Evolutionary conservation across 805 yeast genomes (phyloP), one percentile per base, ranked within the genome.

Genomic region (Lachancea cidri): DNA sequence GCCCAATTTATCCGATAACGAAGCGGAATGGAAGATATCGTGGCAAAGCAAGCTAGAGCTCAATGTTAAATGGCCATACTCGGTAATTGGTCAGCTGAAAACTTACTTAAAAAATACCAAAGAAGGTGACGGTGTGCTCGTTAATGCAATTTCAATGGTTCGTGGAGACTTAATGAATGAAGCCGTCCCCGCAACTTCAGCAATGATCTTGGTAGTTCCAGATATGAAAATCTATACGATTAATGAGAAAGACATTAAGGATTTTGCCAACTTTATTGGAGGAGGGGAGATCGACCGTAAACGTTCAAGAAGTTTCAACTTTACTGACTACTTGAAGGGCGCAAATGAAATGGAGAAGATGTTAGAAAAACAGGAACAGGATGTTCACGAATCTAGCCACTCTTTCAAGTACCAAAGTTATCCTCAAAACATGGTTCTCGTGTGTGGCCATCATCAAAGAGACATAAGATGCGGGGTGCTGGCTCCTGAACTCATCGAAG

Each of bases 391-490:
- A 22, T 7, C 27, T 22, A 11, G 7, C 9, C 7, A 22, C 11
- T 22, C 27, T 4, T 54, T 52, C 30, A 33, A 36, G 5, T 44
- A 48, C 13, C 38, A 38, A 22, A 20, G 17, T 2, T 40, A 37
- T 17, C 32, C 29, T 3, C 33, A 37, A 4, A 49, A 53, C 35
- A 42, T 55, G 45, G 9, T 48, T n/a, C 35, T 58, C 17, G 50
- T 55, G 2, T 58, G 64, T 42, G 60, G 62, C 9, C 47, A 49
- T 32, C 35, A 58, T 42, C 50, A 54, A 25, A 47, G 64, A 9
- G 64, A 58, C 35, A 41, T 31, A 6, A 46, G 61, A 29, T 58
- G 64, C 37, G 61, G 61, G 1, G 32, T 46, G 3, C 35, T 58
- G 22, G 54, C 54, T 1, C 53, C 54, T n/a, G 39, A 40, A 13